Base-by-base conservation (phyloP, 805 yeast species). In the Suhomyces sp. region DNA sequence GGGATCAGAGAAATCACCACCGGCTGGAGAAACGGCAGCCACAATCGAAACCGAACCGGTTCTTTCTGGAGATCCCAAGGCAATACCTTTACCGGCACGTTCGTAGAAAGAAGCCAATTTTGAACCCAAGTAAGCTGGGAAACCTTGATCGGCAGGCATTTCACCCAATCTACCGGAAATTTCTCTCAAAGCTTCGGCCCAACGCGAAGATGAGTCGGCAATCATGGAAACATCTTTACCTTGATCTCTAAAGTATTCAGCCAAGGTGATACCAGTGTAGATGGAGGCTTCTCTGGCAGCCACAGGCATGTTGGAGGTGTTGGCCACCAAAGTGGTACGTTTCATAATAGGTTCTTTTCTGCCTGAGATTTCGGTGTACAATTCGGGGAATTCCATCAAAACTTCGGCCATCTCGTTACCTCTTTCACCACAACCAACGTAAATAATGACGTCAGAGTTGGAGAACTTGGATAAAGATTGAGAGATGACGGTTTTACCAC, bases 121-220 rank as follows among this genome's bases (percentile, higher is more conserved):
- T 50, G 99, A 97, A 79, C 99, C 99, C 72, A 94, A 82, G 73
- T 94, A 94, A 49, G 99, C 99, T 57, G 99, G 99, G 94, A 92
- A 94, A 81, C 99, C 99, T 81, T 96, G 99, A 78, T 94, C 99
- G 57, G 99, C 99, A 71, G 99, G 99, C 99, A 94, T 94, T 82
- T 94, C 99, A 78, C 99, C 99, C 73, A 94, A 82, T 84, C 99
- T 96, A 84, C 99, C 99, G 50, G 98, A 92, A 72, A 94, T 88
- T 83, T 94, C 99, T 87, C 99, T 92, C 71, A 94, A 83, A 57
- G 99, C 99, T 81, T 94, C 99, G 45, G 99, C 99, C 99, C 99
- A 94, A 82, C 99, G 92, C 31, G 97, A 92, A 33, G 98, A 93
- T 5, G 99, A 94, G 74, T 94, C 99, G 55, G 99, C 99, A 87